A percentile compares a stretch with the other conserved stretches of the same genome.
These are phyloP conservation scores for Coemansia sp. DNA, from an alignment of 192 early-diverging fungal genomes.

Conservation along the genomic window DNA sequence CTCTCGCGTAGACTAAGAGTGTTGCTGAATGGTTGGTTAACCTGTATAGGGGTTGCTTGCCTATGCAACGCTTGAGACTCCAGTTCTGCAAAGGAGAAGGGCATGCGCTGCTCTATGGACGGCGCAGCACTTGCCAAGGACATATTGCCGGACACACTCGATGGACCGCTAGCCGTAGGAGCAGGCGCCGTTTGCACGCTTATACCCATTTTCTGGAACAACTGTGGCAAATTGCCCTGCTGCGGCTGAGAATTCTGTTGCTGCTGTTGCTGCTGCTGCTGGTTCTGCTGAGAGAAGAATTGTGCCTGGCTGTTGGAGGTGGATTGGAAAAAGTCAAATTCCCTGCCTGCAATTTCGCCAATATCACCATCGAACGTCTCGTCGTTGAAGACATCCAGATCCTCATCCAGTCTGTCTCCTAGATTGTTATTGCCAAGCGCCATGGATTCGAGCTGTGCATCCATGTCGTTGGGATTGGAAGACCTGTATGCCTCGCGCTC, in stretches of 20 bases:
- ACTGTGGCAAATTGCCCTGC: slow-evolving; percentile 12
- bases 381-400: slow-evolving; percentile 68
- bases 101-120: slow-evolving; percentile 29
- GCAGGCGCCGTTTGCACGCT: slow-evolving; percentile 1
- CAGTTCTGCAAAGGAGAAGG: slow-evolving; percentile 70
- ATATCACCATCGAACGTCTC: slow-evolving; percentile 68
- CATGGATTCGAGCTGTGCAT: slow-evolving; percentile 61
- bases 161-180: background rate
- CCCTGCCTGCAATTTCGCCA: slow-evolving; percentile 43
- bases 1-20: background rate
- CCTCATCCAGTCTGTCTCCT: slow-evolving; percentile 64
- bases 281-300: background rate
- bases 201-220: slow-evolving; percentile 27
- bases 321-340: slow-evolving; percentile 72
- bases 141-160: background rate
- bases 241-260: slow-evolving; percentile 4
- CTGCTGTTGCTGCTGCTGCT: slow-evolving; percentile 9
- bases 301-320: slow-evolving; percentile 32
- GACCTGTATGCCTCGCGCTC: slow-evolving; percentile 20
- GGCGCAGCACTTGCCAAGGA: background rate
- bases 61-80: slow-evolving; percentile 59
- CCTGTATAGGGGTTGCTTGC: slow-evolving; percentile 12
- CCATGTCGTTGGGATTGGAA: slow-evolving; percentile 48
- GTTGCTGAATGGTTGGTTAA: background rate
- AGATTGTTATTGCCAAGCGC: slow-evolving; percentile 58